Conservation (phyloP, 2,329 filamentous ascomycete genomes). For the Eutypa lata region DNA sequence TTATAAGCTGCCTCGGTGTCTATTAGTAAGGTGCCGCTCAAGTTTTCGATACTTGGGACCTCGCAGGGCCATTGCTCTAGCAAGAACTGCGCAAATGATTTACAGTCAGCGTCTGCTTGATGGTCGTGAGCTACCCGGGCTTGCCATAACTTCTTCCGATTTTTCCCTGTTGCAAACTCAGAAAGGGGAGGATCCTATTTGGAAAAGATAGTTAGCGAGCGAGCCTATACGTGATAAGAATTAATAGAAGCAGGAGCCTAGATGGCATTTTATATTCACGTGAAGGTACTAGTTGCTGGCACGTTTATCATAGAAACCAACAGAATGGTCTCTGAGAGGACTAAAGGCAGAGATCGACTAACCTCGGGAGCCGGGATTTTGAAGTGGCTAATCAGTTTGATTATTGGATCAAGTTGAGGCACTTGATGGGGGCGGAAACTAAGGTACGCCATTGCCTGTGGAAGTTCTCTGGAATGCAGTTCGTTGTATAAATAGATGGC, state of each 20-base stretch:
- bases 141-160: constrained; percentile 28
- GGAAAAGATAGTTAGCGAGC: constrained; percentile 13
- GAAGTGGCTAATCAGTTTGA: constrained; percentile 29
- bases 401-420: constrained; percentile 29
- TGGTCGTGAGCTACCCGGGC: constrained; percentile 26
- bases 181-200: constrained; percentile 12
- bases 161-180: constrained; percentile 25
- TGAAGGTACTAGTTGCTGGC: too few species aligned
- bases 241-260: background rate
- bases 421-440: constrained; percentile 32
- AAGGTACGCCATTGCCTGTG: constrained; percentile 30
- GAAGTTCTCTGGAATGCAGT: constrained; percentile 35
- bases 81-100: constrained; percentile 37
- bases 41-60: constrained; percentile 26
- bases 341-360: too few species aligned
- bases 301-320: too few species aligned
- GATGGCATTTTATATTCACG: too few species aligned
- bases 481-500: constrained; percentile 40
- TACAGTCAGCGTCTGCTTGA: constrained; percentile 31
- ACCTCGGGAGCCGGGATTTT: constrained; percentile 22
- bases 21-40: constrained; percentile 30
- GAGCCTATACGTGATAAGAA: constrained; percentile 3
- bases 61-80: constrained; percentile 43
- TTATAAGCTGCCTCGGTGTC: constrained; percentile 36
- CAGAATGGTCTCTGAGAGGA: too few species aligned